Base-by-base conservation (phyloP, 768 basidiomycete species). In the Suillus bovinus region DNA sequence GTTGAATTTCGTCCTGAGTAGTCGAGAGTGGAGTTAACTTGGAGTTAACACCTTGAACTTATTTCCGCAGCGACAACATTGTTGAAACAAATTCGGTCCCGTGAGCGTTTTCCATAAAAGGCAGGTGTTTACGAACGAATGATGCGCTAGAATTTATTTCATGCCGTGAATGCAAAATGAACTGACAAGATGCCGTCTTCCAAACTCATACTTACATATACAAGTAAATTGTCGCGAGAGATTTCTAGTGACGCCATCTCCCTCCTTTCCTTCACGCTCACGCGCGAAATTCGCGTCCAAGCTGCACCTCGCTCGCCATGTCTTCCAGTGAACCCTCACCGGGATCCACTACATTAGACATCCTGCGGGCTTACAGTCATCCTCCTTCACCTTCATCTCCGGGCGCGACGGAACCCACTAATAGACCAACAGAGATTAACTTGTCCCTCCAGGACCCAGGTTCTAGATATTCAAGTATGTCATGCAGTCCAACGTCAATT, bases 71-170 rank as follows among this genome's bases (percentile, higher is more conserved):
- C 33, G 33, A 34, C 22, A 10, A 44, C 9, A 24, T 22, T 11
- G 24, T 2, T 29, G 20, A 50, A 31, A 33, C 34, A 33, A 29
- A 58, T 57, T 60, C 22, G 36, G 39, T 58, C 13, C 56, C 39
- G 59, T 61, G 62, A 20, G 53, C 22, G 10, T 2, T 54, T 58
- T 64, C 73, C 59, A 55, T 54, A 71, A 69, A 58, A 68, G 73
- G 73, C 59, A 73, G 57, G 64, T 61, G 5, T 74, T 74, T 74
- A 76, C 67, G 74, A 74, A 76, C 71, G 42, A 39, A 67, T 33
- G 36, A 38, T 61, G 47, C 44, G 62, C 67, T 65, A 63, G 63
- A 55, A 63, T 60, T 61, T 44, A 61, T 57, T 59, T 47, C 41
- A 61, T 60, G 56, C 58, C 68, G 68, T 73, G 63, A 66, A 55